phyloP scores from a whole-genome alignment of 495 filamentous ascomycete species.

The Monascus purpureus region DNA sequence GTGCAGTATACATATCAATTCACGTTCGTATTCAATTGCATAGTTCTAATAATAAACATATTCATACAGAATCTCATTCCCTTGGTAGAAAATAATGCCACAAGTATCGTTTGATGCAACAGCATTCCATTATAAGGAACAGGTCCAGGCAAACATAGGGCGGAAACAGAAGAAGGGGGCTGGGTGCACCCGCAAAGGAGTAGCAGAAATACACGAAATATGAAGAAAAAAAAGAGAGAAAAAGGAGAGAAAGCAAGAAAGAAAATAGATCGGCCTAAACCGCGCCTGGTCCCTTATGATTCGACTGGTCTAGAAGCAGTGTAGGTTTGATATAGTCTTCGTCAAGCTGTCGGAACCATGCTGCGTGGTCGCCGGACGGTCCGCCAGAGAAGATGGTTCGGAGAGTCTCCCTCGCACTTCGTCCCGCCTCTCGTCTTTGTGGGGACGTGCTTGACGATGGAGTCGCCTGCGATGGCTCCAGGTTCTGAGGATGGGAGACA shows the following conservation, averaged over 20 bases:
- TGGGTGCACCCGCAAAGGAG: too few species aligned
- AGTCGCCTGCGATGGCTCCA: slow-evolving; percentile 10
- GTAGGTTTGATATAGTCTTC: slow-evolving; percentile 95
- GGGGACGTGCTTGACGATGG: slow-evolving; percentile 19
- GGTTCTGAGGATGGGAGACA: slow-evolving; percentile 30
- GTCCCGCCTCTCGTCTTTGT: slow-evolving; percentile 14
- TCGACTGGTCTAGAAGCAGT: slow-evolving; percentile 65
- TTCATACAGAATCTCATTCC: too few species aligned
- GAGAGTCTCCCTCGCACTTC: slow-evolving; percentile 50
- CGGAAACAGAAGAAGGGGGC: too few species aligned
- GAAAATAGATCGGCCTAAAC: slow-evolving; percentile 21
- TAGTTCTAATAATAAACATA: too few species aligned
- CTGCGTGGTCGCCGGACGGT: slow-evolving; percentile 74
- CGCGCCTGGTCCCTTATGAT: slow-evolving; percentile 31
- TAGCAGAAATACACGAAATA: too few species aligned
- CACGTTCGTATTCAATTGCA: too few species aligned
- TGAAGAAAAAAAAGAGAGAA: too few species aligned
- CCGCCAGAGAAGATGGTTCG: slow-evolving; percentile 56
- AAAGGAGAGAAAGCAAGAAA: slow-evolving; percentile 8
- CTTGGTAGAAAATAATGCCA: too few species aligned
- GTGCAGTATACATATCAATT: too few species aligned
- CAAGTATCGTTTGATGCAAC: too few species aligned
- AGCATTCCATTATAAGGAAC: too few species aligned
- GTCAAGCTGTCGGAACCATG: slow-evolving; percentile 85
- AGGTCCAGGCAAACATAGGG: too few species aligned